phyloP scores from a whole-genome alignment of 2,329 filamentous ascomycete genomes.

The Aspergillus fructus region DNA sequence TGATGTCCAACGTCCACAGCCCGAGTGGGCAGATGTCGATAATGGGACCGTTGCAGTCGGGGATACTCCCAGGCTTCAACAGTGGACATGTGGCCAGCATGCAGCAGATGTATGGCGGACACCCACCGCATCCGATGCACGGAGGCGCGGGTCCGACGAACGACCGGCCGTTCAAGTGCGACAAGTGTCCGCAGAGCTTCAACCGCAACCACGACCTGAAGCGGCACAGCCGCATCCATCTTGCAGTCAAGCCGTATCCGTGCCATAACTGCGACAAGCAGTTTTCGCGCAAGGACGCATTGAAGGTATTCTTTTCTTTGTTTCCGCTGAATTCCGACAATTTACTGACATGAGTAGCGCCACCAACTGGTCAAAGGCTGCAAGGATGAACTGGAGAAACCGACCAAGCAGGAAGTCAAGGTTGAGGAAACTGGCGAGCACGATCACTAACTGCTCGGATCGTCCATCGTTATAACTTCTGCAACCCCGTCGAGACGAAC shows the following conservation, averaged over 20 bases:
- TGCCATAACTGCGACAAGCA: conserved; percentile 92
- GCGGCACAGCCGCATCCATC: conserved; percentile 89
- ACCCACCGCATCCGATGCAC: conserved; percentile 54
- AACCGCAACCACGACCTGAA: conserved; percentile 96
- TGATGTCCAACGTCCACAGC: conserved; percentile 76
- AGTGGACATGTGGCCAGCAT: conserved; percentile 59
- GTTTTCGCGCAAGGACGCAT: conserved; percentile 92
- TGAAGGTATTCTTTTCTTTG: conserved; percentile 68
- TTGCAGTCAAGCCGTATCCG: conserved; percentile 93
- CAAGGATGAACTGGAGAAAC: conserved; percentile 11
- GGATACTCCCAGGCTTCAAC: conserved; percentile 60
- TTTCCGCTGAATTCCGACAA: not conserved
- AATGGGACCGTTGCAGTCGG: conserved; percentile 59
- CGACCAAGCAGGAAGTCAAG: conserved; percentile 21
- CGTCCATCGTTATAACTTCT: not conserved
- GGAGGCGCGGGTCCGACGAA: conserved; percentile 57
- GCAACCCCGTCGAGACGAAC: no score
- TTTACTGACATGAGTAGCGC: conserved; percentile 44
- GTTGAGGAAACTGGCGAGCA: conserved; percentile 14
- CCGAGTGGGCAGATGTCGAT: conserved; percentile 71
- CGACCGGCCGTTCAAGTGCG: conserved; percentile 92
- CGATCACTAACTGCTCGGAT: not conserved
- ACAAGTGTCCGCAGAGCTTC: conserved; percentile 88
- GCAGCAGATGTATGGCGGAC: conserved; percentile 60
- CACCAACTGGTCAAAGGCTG: conserved; percentile 69